Conservation (phyloP, 2,329 filamentous ascomycete species). For the Pseudogymnoascus sp. region DNA sequence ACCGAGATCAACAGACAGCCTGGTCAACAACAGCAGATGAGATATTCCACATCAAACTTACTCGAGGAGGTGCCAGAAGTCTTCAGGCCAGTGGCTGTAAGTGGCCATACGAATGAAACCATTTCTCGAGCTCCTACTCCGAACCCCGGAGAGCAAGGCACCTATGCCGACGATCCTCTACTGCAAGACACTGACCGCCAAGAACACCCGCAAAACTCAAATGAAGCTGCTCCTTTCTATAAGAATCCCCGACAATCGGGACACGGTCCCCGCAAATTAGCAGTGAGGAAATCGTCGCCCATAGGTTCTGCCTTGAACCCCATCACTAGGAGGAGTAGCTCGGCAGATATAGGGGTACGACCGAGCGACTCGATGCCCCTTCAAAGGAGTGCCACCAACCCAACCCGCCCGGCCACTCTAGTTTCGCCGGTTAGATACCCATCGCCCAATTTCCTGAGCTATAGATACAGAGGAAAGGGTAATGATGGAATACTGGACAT, state of each 20-base stretch:
- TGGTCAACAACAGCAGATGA: slow-evolving; percentile 16
- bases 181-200: neutral
- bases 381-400: slow-evolving; percentile 3
- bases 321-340: neutral
- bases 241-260: neutral
- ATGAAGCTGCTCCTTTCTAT: neutral
- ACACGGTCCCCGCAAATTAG: neutral
- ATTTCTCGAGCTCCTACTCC: neutral
- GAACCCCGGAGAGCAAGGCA: neutral
- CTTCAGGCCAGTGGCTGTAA: neutral
- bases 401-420: neutral
- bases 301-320: slow-evolving; percentile 9
- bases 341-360: neutral
- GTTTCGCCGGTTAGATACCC: neutral
- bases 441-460: neutral
- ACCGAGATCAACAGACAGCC: slow-evolving; percentile 13
- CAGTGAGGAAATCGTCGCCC: neutral
- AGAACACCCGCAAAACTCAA: neutral
- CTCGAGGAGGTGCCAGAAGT: slow-evolving; percentile 5
- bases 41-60: slow-evolving; percentile 14
- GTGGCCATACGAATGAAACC: neutral
- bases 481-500: neutral
- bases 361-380: neutral
- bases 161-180: neutral
- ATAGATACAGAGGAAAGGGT: neutral